phyloP scores from a whole-genome alignment of 371 early-diverging fungal genomes.

The Parasitella parasitica region DNA sequence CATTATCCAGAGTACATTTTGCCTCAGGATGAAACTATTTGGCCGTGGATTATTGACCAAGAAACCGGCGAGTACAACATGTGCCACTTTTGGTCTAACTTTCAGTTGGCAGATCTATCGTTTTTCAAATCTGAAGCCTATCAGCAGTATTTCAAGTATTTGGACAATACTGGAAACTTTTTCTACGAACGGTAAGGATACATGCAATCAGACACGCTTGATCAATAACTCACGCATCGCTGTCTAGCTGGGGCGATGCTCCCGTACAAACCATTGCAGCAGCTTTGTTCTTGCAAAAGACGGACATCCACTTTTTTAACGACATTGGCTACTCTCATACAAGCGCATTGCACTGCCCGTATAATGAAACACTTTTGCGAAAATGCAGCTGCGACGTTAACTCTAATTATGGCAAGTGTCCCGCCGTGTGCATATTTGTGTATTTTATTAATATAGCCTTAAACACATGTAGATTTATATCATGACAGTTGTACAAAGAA shows the following conservation, averaged over 20 bases:
- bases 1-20: constrained; percentile 30
- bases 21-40: constrained; percentile 22
- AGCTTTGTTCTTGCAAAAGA: constrained; percentile 72
- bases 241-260: constrained; percentile 64
- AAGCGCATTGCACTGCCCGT: constrained; percentile 46
- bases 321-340: constrained; percentile 79
- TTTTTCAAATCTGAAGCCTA: constrained; percentile 77
- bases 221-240: too few species aligned
- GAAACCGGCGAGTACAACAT: constrained; percentile 45
- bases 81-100: constrained; percentile 79
- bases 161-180: constrained; percentile 89
- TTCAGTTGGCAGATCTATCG: constrained; percentile 70
- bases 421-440: not conserved
- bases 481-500: constrained; percentile 28
- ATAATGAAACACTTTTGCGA: constrained; percentile 15
- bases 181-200: constrained; percentile 89
- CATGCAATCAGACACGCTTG: too few species aligned
- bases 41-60: constrained; percentile 30
- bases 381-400: constrained; percentile 37
- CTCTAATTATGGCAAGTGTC: constrained; percentile 25
- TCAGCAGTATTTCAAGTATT: constrained; percentile 71
- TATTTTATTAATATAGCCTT: not conserved
- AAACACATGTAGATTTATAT: constrained; percentile 25
- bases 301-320: constrained; percentile 88
- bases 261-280: constrained; percentile 83